A percentile compares a stretch with the other conserved stretches of the same genome.
Conservation (phyloP, 2,329 filamentous ascomycete species). For the Claviceps citrina region DNA sequence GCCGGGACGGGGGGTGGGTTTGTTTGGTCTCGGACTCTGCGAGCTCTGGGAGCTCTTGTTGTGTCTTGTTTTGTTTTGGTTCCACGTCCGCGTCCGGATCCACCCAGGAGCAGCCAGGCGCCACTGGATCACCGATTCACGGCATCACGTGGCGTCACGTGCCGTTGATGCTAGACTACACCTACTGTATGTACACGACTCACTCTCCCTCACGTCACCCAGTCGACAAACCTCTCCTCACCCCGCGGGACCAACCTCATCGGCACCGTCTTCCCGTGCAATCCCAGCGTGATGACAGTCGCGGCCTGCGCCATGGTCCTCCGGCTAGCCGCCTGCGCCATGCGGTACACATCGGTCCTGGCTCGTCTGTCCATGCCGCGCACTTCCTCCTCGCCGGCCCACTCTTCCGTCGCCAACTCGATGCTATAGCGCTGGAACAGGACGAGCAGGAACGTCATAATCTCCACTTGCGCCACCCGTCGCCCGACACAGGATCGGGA, state of each 20-base stretch:
- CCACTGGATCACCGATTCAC: too few relatives aligned
- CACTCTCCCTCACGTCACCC: constrained; percentile 13
- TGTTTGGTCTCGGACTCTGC: too few relatives aligned
- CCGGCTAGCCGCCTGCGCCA: constrained; percentile 41
- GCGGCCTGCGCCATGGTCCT: constrained; percentile 38
- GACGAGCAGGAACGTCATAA: constrained; percentile 38
- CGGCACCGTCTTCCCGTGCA: constrained; percentile 46
- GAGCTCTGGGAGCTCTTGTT: too few relatives aligned
- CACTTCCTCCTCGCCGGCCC: constrained; percentile 38
- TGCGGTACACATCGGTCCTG: constrained; percentile 40
- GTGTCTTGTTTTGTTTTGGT: too few relatives aligned
- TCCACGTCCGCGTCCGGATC: too few relatives aligned
- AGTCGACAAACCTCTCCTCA: constrained; percentile 47
- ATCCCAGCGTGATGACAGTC: constrained; percentile 56
- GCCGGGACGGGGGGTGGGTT: too few relatives aligned
- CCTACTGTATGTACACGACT: neutral
- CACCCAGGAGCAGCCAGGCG: too few relatives aligned
- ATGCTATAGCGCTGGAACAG: constrained; percentile 46
- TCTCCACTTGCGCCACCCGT: constrained; percentile 43
- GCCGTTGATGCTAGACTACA: neutral
- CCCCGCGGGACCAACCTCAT: constrained; percentile 55
- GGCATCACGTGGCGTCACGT: neutral
- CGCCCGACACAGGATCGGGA: constrained; percentile 41
- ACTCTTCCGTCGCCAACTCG: constrained; percentile 53
- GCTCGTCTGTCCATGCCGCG: constrained; percentile 29